Conservation (phyloP, 495 filamentous ascomycete species). For the Zalerion maritima region DNA sequence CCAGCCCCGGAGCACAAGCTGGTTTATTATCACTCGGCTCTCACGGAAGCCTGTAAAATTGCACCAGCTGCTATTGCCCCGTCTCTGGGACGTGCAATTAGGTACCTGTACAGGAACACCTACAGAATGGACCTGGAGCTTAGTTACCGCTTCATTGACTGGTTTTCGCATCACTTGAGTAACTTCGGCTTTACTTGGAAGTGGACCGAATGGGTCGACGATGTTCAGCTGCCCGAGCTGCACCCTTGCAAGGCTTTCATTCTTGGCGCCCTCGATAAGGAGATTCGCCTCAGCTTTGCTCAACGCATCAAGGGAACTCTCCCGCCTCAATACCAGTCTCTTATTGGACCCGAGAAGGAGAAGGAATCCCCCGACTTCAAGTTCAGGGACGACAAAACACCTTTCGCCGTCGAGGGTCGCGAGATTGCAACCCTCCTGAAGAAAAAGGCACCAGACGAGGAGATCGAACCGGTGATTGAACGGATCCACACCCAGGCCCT, state of each 20-base stretch:
- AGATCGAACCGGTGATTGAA: slow-evolving; percentile 62
- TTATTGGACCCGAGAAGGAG: slow-evolving; percentile 79
- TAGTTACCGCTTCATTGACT: slow-evolving; percentile 77
- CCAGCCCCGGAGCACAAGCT: slow-evolving; percentile 84
- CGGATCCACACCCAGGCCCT: slow-evolving; percentile 62
- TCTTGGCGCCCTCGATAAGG: slow-evolving; percentile 78
- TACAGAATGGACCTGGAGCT: slow-evolving; percentile 80
- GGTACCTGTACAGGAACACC: slow-evolving; percentile 69
- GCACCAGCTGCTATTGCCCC: slow-evolving; percentile 93
- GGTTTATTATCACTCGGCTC: slow-evolving; percentile 87
- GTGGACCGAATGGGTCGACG: slow-evolving; percentile 94
- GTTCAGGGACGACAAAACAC: slow-evolving; percentile 58
- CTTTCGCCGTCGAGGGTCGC: slow-evolving; percentile 65
- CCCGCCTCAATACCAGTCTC: slow-evolving; percentile 63
- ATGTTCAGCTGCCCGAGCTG: slow-evolving; percentile 58
- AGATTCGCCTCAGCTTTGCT: slow-evolving; percentile 91
- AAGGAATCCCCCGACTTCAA: slow-evolving; percentile 92
- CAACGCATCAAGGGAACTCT: slow-evolving; percentile 91
- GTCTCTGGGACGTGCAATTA: slow-evolving; percentile 82
- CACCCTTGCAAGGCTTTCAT: slow-evolving; percentile 92
- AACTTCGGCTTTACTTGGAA: slow-evolving; percentile 99
- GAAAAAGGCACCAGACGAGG: slow-evolving; percentile 68
- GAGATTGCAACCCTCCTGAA: slow-evolving; percentile 66
- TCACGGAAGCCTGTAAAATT: slow-evolving; percentile 91
- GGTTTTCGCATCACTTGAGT: slow-evolving; percentile 95